Evolutionary conservation across 345 rosid species (phyloP), one percentile per base, ranked within the genome.

Genomic region (Salix viminalis): DNA sequence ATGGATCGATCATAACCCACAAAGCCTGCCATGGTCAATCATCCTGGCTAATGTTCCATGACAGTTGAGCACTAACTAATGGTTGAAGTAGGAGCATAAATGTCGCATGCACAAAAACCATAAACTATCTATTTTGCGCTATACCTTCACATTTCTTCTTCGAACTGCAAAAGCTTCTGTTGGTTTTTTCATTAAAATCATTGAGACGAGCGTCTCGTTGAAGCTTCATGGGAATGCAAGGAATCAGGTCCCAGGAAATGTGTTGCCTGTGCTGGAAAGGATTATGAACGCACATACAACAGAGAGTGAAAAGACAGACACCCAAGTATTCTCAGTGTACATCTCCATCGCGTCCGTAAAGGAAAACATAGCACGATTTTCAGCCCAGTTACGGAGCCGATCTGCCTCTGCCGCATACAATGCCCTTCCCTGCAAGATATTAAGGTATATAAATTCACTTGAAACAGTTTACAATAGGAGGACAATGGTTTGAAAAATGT

Each of bases 251-350:
- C 92, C 91, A 4, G 89, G 92, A 48, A 86, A 91, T 44, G 91
- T 77, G 78, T 79, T 85, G 44, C 86, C 70, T 11, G 94, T 87
- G 87, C 93, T 92, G 2, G 91, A 88, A 60, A 89, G 80, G 68
- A 92, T 91, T 68, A 93, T 93, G 88, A 93, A 95, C 60, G 99
- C 97, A 1, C 97, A 95, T 46, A 95, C 99, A 5, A 95, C 97
- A 0, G 99, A 93, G 48, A 95, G 97, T 0, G 99, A 95, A 86
- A 95, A 89, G 46, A 95, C 97, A 2, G 96, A 93, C 16, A 95
- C 92, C 97, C 97, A 93, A 1, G 97, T 88, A 79, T 88, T 91
- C 80, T 91, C 96, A 3, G 94, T 86, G 81, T 95, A 90, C 94
- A 90, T 95, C 76, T 93, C 97, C 97, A 93, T 95, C 1, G 97